Conservation (phyloP, 306 rosid genomes). For the Sicyos edulis region DNA sequence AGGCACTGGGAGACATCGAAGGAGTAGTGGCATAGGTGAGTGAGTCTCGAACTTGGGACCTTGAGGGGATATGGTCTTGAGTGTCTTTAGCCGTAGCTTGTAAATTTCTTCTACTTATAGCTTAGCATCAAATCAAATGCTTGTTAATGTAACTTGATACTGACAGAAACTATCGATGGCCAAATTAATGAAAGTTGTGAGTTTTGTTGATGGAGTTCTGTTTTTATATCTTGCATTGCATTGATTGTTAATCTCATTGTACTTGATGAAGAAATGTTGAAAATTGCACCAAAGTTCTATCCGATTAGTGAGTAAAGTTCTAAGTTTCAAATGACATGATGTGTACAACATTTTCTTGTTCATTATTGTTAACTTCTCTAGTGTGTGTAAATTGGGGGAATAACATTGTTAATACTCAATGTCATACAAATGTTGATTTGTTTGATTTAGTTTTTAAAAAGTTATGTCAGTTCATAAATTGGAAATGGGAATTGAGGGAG, state of each 20-base stretch:
- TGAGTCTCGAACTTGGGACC: no score
- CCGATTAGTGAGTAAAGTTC: neutral
- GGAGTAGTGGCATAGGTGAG: no score
- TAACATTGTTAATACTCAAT: neutral
- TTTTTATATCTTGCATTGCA: neutral
- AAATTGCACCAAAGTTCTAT: neutral
- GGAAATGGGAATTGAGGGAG: neutral
- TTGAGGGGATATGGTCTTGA: no score
- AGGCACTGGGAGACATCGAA: no score
- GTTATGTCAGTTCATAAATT: neutral
- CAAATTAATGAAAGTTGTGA: neutral
- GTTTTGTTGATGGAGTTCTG: neutral
- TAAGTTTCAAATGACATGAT: neutral
- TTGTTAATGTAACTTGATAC: neutral
- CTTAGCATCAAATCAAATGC: neutral
- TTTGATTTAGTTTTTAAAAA: neutral
- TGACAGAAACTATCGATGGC: neutral
- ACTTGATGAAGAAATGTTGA: neutral
- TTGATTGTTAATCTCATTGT: neutral
- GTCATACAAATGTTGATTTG: neutral
- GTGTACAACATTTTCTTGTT: neutral
- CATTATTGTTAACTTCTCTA: neutral
- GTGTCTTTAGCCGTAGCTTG: neutral
- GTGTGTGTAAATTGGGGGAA: neutral
- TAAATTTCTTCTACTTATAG: neutral